Percentiles rank a stretch among this genome's conserved stretches.
These are phyloP conservation scores for Parmales sp. DNA, from an alignment of 108 stramenopile species.

Conservation along the genomic window DNA sequence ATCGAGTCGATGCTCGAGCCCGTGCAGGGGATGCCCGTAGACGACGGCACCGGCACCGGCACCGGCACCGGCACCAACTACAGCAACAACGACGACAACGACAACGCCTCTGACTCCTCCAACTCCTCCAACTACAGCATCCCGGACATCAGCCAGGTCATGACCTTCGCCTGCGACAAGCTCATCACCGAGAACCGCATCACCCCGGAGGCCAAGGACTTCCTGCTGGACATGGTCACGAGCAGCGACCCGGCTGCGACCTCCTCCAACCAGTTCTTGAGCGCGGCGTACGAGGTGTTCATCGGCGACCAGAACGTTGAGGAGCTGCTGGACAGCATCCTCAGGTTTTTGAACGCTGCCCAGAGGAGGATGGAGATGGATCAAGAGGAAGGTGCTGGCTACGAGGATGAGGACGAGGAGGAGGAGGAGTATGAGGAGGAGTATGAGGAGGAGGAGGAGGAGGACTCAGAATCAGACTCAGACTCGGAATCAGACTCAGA, in stretches of 20 bases:
- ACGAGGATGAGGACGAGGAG: constrained; percentile 1
- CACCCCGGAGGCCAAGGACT: background rate
- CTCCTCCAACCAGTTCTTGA: too few relatives aligned
- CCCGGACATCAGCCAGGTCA: background rate
- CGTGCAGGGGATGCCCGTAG: background rate
- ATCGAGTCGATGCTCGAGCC: background rate
- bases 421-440: background rate
- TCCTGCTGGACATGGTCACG: background rate
- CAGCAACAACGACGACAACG: background rate
- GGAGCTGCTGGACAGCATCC: background rate
- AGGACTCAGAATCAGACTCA: background rate
- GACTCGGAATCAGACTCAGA: background rate
- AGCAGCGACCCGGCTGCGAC: background rate
- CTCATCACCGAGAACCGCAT: background rate
- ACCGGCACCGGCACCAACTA: background rate
- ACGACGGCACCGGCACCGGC: too few relatives aligned
- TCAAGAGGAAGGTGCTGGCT: background rate
- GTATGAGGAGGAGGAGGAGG: background rate
- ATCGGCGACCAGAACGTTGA: background rate
- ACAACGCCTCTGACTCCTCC: background rate
- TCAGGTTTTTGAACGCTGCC: background rate
- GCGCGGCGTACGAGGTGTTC: background rate
- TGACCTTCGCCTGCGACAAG: background rate
- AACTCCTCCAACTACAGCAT: background rate
- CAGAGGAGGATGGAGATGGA: background rate